Conservation (phyloP, 352 stramenopile genomes). For the Phytophthora gonapodyides region DNA sequence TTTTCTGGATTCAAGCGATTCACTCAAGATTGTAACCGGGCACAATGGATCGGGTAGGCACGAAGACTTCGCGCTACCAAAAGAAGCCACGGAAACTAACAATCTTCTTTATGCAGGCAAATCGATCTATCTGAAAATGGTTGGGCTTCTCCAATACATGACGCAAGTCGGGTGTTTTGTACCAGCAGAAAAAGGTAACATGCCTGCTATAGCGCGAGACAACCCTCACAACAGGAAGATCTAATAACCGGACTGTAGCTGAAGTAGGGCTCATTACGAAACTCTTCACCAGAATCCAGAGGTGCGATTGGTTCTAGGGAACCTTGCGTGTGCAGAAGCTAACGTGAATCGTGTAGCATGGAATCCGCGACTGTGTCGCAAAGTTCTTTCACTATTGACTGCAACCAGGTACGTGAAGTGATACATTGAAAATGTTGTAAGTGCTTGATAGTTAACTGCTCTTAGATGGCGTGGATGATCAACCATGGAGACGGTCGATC, state of each 20-base stretch:
- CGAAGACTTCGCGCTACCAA: neutral
- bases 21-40: conserved; percentile 76
- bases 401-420: conserved; percentile 62
- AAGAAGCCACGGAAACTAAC: neutral
- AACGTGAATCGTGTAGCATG: conserved; percentile 45
- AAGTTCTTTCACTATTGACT: conserved; percentile 90
- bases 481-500: conserved; percentile 63
- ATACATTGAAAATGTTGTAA: neutral
- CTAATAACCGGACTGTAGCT: conserved; percentile 41
- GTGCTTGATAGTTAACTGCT: neutral
- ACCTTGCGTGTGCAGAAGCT: conserved; percentile 1
- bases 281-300: conserved; percentile 84
- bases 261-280: conserved; percentile 77
- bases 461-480: conserved; percentile 83
- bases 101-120: conserved; percentile 58
- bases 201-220: neutral
- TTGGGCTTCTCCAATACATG: conserved; percentile 86
- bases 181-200: conserved; percentile 65
- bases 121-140: conserved; percentile 88
- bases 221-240: neutral
- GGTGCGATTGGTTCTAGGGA: conserved; percentile 33
- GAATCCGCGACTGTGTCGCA: conserved; percentile 77
- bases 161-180: conserved; percentile 85
- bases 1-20: conserved; percentile 40
- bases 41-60: conserved; percentile 85